Base-by-base conservation (phyloP, 2,329 filamentous ascomycete species). In the Triangularia verruculosa region DNA sequence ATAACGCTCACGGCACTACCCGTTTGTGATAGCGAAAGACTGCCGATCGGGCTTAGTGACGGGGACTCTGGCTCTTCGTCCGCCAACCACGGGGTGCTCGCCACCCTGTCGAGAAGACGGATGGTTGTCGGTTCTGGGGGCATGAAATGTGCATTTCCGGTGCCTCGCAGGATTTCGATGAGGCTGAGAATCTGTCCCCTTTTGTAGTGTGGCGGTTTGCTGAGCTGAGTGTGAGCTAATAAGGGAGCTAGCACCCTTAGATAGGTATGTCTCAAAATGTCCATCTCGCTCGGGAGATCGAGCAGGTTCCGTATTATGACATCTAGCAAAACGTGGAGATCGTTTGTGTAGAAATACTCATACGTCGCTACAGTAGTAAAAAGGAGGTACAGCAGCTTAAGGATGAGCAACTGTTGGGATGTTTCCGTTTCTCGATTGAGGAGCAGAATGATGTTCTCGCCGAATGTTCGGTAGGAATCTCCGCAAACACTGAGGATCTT, bases 301-400 rank as follows among this genome's bases (percentile, higher is more conserved):
- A 98, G 87, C n/a, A 99, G 82, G 72, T 99, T 99, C 52, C 95
- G 91, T 65, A 99, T 92, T 64, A 99, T 93, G 68, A 99, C 95
- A 73, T 99, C 95, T 55, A 98, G 83, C 15, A 99, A 85, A 4
- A 99, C 95, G 64, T 92, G 91, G 28, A 99, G 82, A 73, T 99
- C 95, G 74, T 99, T 99, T 27, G 93, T 97, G 77, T 98, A 99
- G 74, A 99, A 99, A 77, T 98, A 99, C 78, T 99, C 95, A 75
- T 95, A 92, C 0, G 95, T 99, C 15, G 90, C 86, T 62, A 87
- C 87, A 9, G 92, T 98, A 4, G 93, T 97, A 77, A 99, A 99
- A 9, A 99, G 84, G 34, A 99, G 86, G 77, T 98, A 99, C 27
- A 99, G 82, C 4, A 97, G 86, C 77, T 99, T 99, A 51, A 99